Evolutionary conservation across 2,329 filamentous ascomycete species (phyloP).

Genomic region (Colletotrichum endophyticum): DNA sequence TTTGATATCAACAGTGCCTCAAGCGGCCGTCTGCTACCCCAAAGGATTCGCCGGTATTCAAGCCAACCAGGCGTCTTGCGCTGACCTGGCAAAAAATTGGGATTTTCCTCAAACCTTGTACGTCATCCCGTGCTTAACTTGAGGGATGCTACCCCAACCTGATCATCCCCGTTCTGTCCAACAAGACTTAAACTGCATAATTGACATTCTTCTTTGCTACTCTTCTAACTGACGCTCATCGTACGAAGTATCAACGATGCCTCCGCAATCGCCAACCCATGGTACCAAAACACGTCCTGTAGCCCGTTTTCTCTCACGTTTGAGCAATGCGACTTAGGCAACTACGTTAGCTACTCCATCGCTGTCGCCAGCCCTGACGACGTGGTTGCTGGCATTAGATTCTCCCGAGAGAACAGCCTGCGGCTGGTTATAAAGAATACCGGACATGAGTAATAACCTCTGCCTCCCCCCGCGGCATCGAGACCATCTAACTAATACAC

Average conservation of each 20-base stretch:
- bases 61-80: not conserved
- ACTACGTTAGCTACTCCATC: constrained; percentile 37
- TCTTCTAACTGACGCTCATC: too few relatives aligned
- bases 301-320: constrained; percentile 37
- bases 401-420: constrained; percentile 41
- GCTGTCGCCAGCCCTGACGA: constrained; percentile 12
- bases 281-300: constrained; percentile 30
- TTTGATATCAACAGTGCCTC: not conserved
- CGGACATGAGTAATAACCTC: constrained; percentile 50
- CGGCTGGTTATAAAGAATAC: constrained; percentile 61
- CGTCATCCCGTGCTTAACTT: not conserved
- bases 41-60: not conserved
- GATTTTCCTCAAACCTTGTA: not conserved
- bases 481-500: constrained; percentile 14
- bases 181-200: not conserved
- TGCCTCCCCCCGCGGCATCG: constrained; percentile 32
- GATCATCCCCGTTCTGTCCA: not conserved
- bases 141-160: not conserved
- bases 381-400: constrained; percentile 35
- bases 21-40: not conserved
- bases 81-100: not conserved
- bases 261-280: constrained; percentile 25
- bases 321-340: constrained; percentile 40
- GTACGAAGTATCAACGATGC: not conserved
- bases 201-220: too few relatives aligned